These are phyloP conservation scores for Eutypella sp. DNA, from an alignment of 2,329 filamentous ascomycete species.

Conservation along the genomic window DNA sequence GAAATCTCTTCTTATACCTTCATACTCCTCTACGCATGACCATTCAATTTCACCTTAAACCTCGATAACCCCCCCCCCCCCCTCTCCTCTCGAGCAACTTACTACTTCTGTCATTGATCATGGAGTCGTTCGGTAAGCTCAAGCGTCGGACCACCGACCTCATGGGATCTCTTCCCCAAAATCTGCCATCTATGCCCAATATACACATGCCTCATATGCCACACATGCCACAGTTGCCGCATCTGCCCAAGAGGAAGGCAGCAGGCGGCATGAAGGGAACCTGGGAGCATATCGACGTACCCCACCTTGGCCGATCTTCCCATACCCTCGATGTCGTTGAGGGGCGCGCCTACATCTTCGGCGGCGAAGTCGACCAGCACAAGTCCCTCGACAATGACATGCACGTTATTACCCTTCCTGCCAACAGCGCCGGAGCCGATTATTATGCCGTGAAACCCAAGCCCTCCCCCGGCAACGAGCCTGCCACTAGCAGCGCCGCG, in stretches of 20 bases:
- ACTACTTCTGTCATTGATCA: slow-evolving; percentile 15
- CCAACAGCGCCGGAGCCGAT: slow-evolving; percentile 52
- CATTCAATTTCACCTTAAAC: too few relatives aligned
- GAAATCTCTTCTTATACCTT: too few relatives aligned
- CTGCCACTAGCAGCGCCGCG: slow-evolving; percentile 11
- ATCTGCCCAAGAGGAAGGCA: slow-evolving; percentile 6
- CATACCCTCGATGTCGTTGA: slow-evolving; percentile 62
- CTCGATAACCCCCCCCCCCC: too few relatives aligned
- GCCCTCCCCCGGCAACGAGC: slow-evolving; percentile 27
- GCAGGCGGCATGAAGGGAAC: slow-evolving; percentile 45
- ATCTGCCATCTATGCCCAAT: slow-evolving; percentile 18
- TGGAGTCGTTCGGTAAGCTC: slow-evolving; percentile 50
- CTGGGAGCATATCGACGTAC: slow-evolving; percentile 54
- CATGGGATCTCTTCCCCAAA: slow-evolving; percentile 44
- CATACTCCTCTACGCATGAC: neutral
- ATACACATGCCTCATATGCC: slow-evolving; percentile 6
- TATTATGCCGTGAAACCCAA: slow-evolving; percentile 53
- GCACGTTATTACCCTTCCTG: slow-evolving; percentile 59
- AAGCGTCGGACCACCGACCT: slow-evolving; percentile 53
- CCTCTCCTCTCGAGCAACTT: neutral
- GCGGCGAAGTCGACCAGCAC: slow-evolving; percentile 64
- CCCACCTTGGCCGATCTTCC: slow-evolving; percentile 64
- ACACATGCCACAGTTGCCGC: slow-evolving; percentile 8
- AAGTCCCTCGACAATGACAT: slow-evolving; percentile 69
- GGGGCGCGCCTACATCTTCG: slow-evolving; percentile 62